Evolutionary conservation across 2,329 filamentous ascomycete genomes (phyloP), one percentile per base, ranked within the genome.

Genomic region (Ophiostoma novo-ulmi): DNA sequence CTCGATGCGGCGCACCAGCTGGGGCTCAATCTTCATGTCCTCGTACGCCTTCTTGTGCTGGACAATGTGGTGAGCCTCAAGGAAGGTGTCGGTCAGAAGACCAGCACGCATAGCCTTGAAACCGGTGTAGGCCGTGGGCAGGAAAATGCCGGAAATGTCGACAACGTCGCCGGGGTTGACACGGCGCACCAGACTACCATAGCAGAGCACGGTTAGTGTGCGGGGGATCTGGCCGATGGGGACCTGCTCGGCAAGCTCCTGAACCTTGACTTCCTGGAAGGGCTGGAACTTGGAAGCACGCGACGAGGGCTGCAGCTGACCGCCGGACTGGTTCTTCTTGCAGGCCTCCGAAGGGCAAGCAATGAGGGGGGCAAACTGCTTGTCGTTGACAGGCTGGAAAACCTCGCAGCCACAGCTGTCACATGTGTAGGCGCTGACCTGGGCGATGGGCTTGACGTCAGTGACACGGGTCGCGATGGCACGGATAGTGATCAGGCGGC

Each of bases 1-100:
- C 74, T 94, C 91, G 80, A 99, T 97, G 74, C 93, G 89, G 72
- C 89, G 88, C 70, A 96, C 87, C 10, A 96, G 89, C 69, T 87
- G 85, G 41, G 90, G 88, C 75, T 97, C 94, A 75, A 97, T 88
- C 38, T 89, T 86, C 83, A 97, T 92, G 76, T 97, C 91, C 74
- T 96, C 92, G 80, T 99, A 99, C 0, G 94, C 94, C 81, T 97
- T 97, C 83, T 99, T 99, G 85, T 99, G 95, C 79, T 99, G 95
- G 61, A 89, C 88, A 66, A 99, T 89, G 77, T 96, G 86, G 78
- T 99, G 95, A 5, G 94, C 95, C 81, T 99, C 95, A 14, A 99
- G 83, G 78, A 97, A 99, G 0, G 95, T 99, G 77, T 99, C 95
- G 44, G 95, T 99, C 73, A 99, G 82, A n/a, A 99, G 87, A 71